Conservation (phyloP, 148 eudicot species). For the Tetragonia tetragonoides region DNA sequence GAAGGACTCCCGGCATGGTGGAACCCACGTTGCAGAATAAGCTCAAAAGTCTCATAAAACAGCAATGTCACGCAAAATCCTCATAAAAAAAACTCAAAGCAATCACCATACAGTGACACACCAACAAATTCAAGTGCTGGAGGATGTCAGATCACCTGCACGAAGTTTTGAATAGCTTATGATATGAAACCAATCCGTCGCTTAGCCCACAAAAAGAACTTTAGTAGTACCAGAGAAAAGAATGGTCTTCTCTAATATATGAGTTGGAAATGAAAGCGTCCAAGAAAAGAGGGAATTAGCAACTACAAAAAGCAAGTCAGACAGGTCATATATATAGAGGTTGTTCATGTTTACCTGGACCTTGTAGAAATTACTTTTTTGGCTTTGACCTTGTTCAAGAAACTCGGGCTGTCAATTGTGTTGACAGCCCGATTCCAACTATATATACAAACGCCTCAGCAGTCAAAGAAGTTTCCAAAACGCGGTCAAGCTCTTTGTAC, state of each 20-base stretch:
- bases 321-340: constrained; percentile 2
- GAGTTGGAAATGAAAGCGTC: not conserved
- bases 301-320: constrained; percentile 13
- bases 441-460: constrained; percentile 11
- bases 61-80: constrained; percentile 19
- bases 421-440: constrained; percentile 49
- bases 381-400: constrained; percentile 17
- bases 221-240: not conserved
- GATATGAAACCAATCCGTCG: constrained; percentile 9
- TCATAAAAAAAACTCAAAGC: constrained; percentile 11
- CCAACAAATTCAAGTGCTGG: constrained; percentile 1
- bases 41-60: constrained; percentile 40
- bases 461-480: constrained; percentile 11
- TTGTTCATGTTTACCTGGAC: constrained; percentile 18
- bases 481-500: constrained; percentile 24
- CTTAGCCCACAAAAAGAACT: not conserved
- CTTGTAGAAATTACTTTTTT: not conserved
- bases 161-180: constrained; percentile 14
- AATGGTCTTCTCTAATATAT: not conserved
- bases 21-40: constrained; percentile 48
- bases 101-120: constrained; percentile 14
- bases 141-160: constrained; percentile 38
- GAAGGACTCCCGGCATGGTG: constrained; percentile 66
- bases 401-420: constrained; percentile 45
- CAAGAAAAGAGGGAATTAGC: constrained; percentile 2